Evolutionary conservation across 169 alveolate species (phyloP), one percentile per base, ranked within the genome.

Genomic region (Cryptosporidium ryanae): DNA sequence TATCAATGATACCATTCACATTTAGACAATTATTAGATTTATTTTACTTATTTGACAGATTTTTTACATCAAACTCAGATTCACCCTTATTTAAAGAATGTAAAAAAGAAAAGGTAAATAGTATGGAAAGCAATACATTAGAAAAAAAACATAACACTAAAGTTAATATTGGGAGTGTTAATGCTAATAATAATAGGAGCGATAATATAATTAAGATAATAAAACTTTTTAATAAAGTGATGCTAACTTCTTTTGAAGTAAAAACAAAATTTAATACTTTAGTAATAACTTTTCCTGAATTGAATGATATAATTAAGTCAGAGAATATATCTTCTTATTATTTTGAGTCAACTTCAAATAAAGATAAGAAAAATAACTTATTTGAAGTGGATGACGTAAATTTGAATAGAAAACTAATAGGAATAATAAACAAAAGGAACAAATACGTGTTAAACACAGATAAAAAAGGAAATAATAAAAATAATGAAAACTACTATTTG

Each of bases 21-120:
- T 17, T 76, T 38, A 76, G 87, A 25, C 87, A 76, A 48, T 46
- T 76, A 10, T 25, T 76, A 15, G 87, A 76, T 59, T 34, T 76
- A 2, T 76, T 65, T 21, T 61, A 23, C 23, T 34, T 76, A 59
- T 59, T 25, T 46, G 43, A 59, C 13, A 76, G 46, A 29, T 76
- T 76, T 44, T 57, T 15, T 38, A 76, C 61, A 31, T 61, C 25
- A 25, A 18, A 61, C 8, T 49, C 13, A 52, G 27, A 52, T 52
- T 38, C 21, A 52, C 13, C 27, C 12, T 52, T n/a, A 52, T 52
- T n/a, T 52, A 52, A 12, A 52, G 1, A 52, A 52, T 7, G 27
- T 5, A n/a, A 52, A n/a, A 1, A n/a, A 7, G 63, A 52, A 52
- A 21, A 52, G 5, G 13, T 64, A 27, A 32, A 31, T 2, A 21